Evolutionary conservation across 441 rosid genomes (phyloP), one percentile per base, ranked within the genome.

Genomic region (Theobroma grandiflorum): DNA sequence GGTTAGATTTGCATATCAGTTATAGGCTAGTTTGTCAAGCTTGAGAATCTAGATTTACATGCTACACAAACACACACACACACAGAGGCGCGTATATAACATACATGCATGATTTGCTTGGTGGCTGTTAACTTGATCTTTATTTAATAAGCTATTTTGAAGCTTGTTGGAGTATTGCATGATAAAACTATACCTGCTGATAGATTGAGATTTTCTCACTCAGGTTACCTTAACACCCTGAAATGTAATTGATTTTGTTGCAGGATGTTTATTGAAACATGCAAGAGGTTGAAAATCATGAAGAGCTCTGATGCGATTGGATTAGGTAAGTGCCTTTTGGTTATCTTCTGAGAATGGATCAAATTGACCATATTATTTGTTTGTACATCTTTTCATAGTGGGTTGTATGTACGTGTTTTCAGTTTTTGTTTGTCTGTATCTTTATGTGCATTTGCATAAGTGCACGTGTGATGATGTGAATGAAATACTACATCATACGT

Each of bases 231-330:
- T 70, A 42, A 26, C 12, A 42, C 18, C 14, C 74, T 45, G 37
- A 45, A 80, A 45, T 40, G 38, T 68, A 47, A 20, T 71, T 85
- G 81, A 38, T 62, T 79, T 63, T 78, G 10, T 80, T 45, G 61
- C 90, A 95, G 98, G 89, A 91, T 95, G 93, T 95, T 93, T 74
- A 92, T 85, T 75, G 96, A 93, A 31, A 82, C 98, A 55, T 95
- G 98, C 89, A 86, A 88, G 88, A 89, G 89, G 82, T 87, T 95
- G 79, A 95, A 92, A 91, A 95, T 95, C 81, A 95, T 95, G 98
- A 95, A 92, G 85, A 89, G 98, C 35, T 87, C 95, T 64, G 98
- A 95, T 89, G 94, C 98, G 31, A 95, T 93, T 81, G 98, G 98
- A 22, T 92, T 95, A 80, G 98, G 98, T 93, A 55, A 10, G 88